A percentile compares a stretch with the other conserved stretches of the same genome.
These are phyloP conservation scores for Plasmodium adleri DNA, from an alignment of 169 alveolate genomes.

Conservation along the genomic window DNA sequence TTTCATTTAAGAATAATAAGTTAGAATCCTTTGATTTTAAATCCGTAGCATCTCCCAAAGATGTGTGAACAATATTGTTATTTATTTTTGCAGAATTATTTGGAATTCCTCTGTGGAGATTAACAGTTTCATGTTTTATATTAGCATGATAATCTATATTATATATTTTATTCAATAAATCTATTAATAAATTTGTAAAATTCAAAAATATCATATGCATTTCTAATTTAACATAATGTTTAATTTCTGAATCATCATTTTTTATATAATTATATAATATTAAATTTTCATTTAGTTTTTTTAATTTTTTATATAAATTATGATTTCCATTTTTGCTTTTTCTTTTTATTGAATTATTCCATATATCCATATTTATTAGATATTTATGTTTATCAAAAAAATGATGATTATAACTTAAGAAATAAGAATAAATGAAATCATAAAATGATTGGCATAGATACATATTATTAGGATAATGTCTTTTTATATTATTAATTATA, in stretches of 20 bases:
- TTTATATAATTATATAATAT: conserved; percentile 24
- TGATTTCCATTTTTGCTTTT: neutral
- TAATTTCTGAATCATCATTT: neutral
- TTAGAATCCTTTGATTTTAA: neutral
- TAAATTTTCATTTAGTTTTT: conserved; percentile 22
- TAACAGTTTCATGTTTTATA: neutral
- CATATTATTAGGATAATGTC: conserved; percentile 58
- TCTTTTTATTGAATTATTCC: conserved; percentile 21
- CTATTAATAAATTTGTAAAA: conserved; percentile 12
- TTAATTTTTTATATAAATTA: conserved; percentile 26
- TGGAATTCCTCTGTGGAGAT: neutral
- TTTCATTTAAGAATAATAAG: neutral
- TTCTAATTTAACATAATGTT: conserved; percentile 14
- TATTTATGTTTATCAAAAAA: conserved; percentile 39
- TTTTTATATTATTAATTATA: conserved; percentile 32
- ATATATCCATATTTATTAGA: conserved; percentile 20
- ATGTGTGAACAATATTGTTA: neutral
- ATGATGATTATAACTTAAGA: conserved; percentile 29
- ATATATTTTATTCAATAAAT: conserved; percentile 29
- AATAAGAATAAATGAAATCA: conserved; percentile 30
- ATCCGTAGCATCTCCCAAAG: neutral
- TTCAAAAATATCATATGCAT: conserved; percentile 22
- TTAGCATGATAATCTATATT: conserved; percentile 11
- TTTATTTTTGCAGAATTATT: neutral
- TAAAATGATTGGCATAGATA: conserved; percentile 11